These are phyloP conservation scores for Sisymbrium irio DNA, from an alignment of 345 rosid species.

Conservation along the genomic window DNA sequence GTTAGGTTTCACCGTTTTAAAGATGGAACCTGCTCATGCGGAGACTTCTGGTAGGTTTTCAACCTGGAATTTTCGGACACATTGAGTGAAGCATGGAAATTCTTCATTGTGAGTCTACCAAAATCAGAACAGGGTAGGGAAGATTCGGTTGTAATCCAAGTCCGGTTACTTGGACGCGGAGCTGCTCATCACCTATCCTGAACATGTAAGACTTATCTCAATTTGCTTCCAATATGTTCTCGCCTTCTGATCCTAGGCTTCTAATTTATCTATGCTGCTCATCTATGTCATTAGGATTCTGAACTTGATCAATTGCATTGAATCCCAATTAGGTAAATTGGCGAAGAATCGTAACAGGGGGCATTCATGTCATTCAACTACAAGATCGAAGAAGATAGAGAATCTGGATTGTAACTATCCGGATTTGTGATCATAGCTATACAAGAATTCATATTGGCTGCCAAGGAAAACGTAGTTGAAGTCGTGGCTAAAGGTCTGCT, in stretches of 20 bases:
- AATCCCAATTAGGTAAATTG: neutral
- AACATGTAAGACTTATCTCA: slow-evolving; percentile 1
- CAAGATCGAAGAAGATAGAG: neutral
- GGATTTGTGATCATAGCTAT: neutral
- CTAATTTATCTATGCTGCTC: neutral
- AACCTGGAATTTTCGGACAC: slow-evolving; percentile 4
- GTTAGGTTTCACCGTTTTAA: slow-evolving; percentile 81
- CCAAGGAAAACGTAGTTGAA: neutral
- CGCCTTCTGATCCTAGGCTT: neutral
- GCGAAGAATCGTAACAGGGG: neutral
- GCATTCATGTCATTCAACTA: neutral
- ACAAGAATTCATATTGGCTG: neutral
- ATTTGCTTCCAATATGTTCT: slow-evolving; percentile 11
- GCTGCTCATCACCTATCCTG: neutral
- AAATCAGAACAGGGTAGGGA: slow-evolving; percentile 14
- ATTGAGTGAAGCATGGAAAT: neutral
- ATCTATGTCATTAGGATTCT: neutral
- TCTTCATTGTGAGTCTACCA: neutral
- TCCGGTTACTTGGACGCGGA: slow-evolving; percentile 10
- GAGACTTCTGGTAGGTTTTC: slow-evolving; percentile 82
- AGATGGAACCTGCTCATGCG: slow-evolving; percentile 90
- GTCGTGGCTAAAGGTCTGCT: too few species aligned
- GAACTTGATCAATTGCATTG: neutral
- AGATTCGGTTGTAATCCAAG: neutral
- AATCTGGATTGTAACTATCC: neutral